Base-by-base conservation (phyloP, 352 stramenopile genomes). In the Albugo laibachii region DNA sequence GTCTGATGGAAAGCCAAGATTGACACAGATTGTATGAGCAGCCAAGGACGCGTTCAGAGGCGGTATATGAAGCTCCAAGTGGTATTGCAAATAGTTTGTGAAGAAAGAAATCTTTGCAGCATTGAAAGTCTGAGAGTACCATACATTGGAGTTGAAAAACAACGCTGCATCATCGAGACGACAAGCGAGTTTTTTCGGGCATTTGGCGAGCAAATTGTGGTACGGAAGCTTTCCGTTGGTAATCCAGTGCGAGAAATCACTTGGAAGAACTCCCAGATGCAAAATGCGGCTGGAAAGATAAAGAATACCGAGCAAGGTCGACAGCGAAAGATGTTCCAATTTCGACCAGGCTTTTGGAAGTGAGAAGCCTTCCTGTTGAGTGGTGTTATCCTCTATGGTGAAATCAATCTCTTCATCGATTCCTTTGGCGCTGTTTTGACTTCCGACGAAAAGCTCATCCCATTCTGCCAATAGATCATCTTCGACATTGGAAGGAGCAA, bases 391-490 rank as follows among this genome's bases (percentile, higher is more conserved):
- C 3, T 31, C 24, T 31, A 31, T 31, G 24, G 8, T 31, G 8
- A 8, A 31, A 31, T 31, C 24, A 31, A 31, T 31, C 10, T 50
- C 36, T 1, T 47, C 13, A 16, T 47, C 24, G 24, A 3, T 10
- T 8, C 8, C 24, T 8, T 31, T 31, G 24, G 24, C 24, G 38
- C 19, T 43, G 38, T 43, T 43, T 8, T 43, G 16, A 24, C 16
- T 43, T 24, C 19, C 16, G 19, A 43, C 8, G 8, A 19, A 24
- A 24, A 24, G 38, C 16, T 56, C 61, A 47, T 83, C 70, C 74
- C 74, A 86, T 50, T 86, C 63, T 45, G 81, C 70, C 41, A 86
- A 54, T 48, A 83, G 56, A 16, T 82, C 63, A 16, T 63, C 58
- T 5, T 69, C 80, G 36, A 80, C 47, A 31, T 31, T 8, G 24